Evolutionary conservation across 1,139 yeast species (phyloP), one percentile per base, ranked within the genome.

Genomic region (Candida sp.): DNA sequence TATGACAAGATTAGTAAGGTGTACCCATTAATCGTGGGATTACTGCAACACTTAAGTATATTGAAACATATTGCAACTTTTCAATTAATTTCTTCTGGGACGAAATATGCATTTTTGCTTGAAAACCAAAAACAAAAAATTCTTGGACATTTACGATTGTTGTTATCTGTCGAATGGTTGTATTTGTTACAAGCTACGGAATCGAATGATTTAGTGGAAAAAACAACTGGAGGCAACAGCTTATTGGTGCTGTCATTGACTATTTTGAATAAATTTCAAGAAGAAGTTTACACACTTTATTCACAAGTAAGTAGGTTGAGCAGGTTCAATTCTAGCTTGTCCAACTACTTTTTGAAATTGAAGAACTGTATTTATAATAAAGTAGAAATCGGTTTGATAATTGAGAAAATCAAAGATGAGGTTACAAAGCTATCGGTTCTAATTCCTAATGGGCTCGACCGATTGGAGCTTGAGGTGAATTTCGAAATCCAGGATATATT

Each of bases 1-100:
- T 45, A 75, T 77, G 36, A 72, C 68, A 56, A 75, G 60, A 46
- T 78, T 66, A 38, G 71, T 43, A 67, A 73, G 29, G 58, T 85
- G 0, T 75, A 80, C 40, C 90, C 91, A 0, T 73, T 77, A 47
- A 84, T 88, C 0, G 67, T 74, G 1, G 71, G 76, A 11, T 54
- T 88, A 11, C 60, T 64, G 7, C 95, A 87, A 48, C 61, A 58
- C 38, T 37, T 71, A 4, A 40, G 43, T 2, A 47, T 60, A 4
- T 51, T 71, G 15, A 57, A 82, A 19, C 58, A 64, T 7, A 48
- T 62, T 3, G 51, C 68, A 35, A 45, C 48, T 4, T 30, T 38
- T 4, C 62, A 57, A n/a, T 49, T 62, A 21, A 35, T 39, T 1
- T 41, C 50, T 1, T 52, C 57, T 5, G 66, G 80, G 0, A 64